Conservation (phyloP, 129 eudicot genomes). For the Arctium lappa region DNA sequence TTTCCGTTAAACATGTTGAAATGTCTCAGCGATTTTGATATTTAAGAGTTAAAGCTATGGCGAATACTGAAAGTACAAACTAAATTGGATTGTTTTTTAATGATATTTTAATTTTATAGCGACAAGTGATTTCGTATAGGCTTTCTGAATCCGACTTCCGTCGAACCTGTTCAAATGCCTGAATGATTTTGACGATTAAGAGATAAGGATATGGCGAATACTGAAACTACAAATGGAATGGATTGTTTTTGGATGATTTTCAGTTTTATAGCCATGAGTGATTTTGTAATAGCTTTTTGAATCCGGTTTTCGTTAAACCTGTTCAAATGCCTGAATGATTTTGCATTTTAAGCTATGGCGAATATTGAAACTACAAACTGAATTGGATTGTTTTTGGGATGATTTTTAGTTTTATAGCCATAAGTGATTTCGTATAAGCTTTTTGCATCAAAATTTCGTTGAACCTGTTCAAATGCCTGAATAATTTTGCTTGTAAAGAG, state of each 20-base stretch:
- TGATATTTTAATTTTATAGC: too few species aligned
- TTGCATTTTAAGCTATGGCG: not conserved
- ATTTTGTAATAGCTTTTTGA: too few species aligned
- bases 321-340: not conserved
- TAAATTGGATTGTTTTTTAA: not conserved
- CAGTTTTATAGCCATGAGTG: not conserved
- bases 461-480: not conserved
- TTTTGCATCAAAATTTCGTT: not conserved
- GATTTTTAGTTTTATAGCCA: not conserved
- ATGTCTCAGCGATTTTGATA: not conserved
- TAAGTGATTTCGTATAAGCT: not conserved
- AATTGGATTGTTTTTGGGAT: not conserved
- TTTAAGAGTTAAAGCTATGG: not conserved
- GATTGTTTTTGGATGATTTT: not conserved
- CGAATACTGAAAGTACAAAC: not conserved
- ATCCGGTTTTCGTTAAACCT: not conserved
- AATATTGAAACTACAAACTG: not conserved
- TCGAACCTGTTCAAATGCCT: not conserved
- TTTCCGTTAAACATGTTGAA: not conserved
- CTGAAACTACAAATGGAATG: not conserved
- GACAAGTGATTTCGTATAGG: not conserved
- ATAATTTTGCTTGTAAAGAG: not conserved
- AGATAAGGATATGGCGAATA: not conserved
- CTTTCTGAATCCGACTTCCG: not conserved
- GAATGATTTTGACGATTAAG: not conserved